These are phyloP conservation scores for Lodderomyces parapsilosis DNA, from an alignment of 1,139 yeast genomes.

Conservation along the genomic window DNA sequence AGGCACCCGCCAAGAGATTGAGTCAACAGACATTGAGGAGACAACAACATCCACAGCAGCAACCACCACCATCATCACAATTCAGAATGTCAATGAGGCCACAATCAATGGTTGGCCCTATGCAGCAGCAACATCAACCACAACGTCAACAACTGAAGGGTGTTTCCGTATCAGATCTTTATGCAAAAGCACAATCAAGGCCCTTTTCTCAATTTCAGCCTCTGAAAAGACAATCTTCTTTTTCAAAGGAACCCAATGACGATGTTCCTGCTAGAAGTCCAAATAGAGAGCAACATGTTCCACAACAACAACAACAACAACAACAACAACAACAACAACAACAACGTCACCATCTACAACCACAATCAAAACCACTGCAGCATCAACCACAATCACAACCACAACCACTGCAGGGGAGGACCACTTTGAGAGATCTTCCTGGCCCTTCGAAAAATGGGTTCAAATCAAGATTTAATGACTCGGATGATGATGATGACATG, in stretches of 20 bases:
- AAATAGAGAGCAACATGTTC: conserved; percentile 3
- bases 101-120: conserved; percentile 13
- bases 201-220: conserved; percentile 41
- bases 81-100: conserved; percentile 35
- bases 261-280: conserved; percentile 20
- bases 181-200: conserved; percentile 48
- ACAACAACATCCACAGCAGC: conserved; percentile 5
- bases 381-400: neutral
- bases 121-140: conserved; percentile 8
- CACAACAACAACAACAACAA: too few relatives aligned
- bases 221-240: conserved; percentile 50
- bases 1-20: conserved; percentile 22
- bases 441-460: conserved; percentile 8
- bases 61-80: conserved; percentile 7
- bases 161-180: conserved; percentile 49
- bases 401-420: conserved; percentile 9
- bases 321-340: too few relatives aligned
- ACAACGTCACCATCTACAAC: too few relatives aligned
- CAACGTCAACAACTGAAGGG: conserved; percentile 26
- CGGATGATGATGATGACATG: conserved; percentile 18
- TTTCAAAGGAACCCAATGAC: conserved; percentile 47
- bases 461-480: conserved; percentile 15
- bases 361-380: conserved; percentile 1
- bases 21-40: conserved; percentile 35
- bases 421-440: conserved; percentile 11